Conservation (phyloP, 805 yeast genomes). For the Zygosaccharomyces pseudorouxii region DNA sequence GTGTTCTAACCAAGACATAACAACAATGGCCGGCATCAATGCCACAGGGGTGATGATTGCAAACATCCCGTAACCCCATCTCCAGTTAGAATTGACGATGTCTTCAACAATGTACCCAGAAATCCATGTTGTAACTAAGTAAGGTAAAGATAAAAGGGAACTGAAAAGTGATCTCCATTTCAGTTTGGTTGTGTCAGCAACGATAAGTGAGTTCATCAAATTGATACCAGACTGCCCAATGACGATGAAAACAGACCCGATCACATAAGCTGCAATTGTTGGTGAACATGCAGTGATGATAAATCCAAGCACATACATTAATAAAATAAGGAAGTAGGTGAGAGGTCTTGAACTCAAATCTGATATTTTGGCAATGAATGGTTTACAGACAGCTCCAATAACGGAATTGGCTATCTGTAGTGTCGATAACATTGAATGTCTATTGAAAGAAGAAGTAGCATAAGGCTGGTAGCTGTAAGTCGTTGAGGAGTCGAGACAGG, state of each 20-base stretch:
- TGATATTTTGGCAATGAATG: slow-evolving; percentile 40
- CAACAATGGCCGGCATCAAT: slow-evolving; percentile 33
- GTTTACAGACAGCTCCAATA: slow-evolving; percentile 37
- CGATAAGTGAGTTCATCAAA: slow-evolving; percentile 33
- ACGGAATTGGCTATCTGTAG: slow-evolving; percentile 39
- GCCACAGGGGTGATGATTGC: slow-evolving; percentile 43
- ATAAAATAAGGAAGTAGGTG: slow-evolving; percentile 35
- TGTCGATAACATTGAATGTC: slow-evolving; percentile 40
- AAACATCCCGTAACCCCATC: slow-evolving; percentile 52
- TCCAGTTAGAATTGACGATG: slow-evolving; percentile 40
- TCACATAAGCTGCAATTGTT: slow-evolving; percentile 36
- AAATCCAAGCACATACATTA: slow-evolving; percentile 36
- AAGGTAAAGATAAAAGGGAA: slow-evolving; percentile 39
- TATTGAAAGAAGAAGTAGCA: slow-evolving; percentile 39
- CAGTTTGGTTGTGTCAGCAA: slow-evolving; percentile 39
- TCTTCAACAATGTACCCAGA: slow-evolving; percentile 39
- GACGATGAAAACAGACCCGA: slow-evolving; percentile 37
- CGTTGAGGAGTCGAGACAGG: slow-evolving; percentile 33
- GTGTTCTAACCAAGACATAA: slow-evolving; percentile 35
- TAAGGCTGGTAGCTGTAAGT: slow-evolving; percentile 36
- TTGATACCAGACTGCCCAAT: slow-evolving; percentile 39
- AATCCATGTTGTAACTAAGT: slow-evolving; percentile 40
- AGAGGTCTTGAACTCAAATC: slow-evolving; percentile 41
- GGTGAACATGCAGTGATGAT: slow-evolving; percentile 37
- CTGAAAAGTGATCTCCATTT: slow-evolving; percentile 38